These are phyloP conservation scores for Cyanidiococcus yangmingshanensis DNA, from an alignment of 23 red algal species.

Conservation along the genomic window DNA sequence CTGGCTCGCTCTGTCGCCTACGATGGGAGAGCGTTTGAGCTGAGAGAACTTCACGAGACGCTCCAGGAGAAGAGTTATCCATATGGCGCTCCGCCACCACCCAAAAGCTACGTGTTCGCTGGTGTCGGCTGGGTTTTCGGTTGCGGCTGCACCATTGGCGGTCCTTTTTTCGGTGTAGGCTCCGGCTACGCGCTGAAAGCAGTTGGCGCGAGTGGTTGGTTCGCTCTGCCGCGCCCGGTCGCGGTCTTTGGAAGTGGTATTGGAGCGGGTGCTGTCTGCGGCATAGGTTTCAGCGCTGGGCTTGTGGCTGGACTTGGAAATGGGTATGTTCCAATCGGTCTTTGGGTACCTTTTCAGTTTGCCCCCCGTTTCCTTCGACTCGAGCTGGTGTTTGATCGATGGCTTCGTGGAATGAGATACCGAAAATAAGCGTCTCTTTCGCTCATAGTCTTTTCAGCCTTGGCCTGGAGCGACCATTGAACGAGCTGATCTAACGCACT, in stretches of 20 bases:
- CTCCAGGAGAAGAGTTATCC: constrained; percentile 11
- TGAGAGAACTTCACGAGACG: neutral
- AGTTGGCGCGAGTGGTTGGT: neutral
- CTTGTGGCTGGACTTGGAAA: constrained; percentile 32
- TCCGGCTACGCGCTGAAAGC: constrained; percentile 22
- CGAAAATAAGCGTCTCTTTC: no score
- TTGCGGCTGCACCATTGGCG: constrained; percentile 39
- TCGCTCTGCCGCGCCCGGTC: neutral
- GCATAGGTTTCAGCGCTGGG: constrained; percentile 41
- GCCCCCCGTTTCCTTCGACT: constrained; percentile 1
- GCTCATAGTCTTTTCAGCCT: no score
- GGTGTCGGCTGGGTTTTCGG: constrained; percentile 50
- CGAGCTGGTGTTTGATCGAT: neutral
- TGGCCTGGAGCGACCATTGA: no score
- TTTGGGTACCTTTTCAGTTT: constrained; percentile 17
- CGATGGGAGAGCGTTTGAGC: neutral
- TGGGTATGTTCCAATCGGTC: constrained; percentile 29
- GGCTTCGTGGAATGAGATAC: no score
- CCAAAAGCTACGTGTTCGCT: constrained; percentile 29
- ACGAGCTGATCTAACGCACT: no score
- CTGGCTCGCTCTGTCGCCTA: neutral
- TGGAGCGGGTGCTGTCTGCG: constrained; percentile 45
- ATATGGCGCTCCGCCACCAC: constrained; percentile 42
- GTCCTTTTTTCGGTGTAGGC: constrained; percentile 43
- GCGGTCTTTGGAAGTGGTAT: constrained; percentile 39